phyloP scores from a whole-genome alignment of 768 basidiomycete species.

The Chalciporus sphaerocephalus region DNA sequence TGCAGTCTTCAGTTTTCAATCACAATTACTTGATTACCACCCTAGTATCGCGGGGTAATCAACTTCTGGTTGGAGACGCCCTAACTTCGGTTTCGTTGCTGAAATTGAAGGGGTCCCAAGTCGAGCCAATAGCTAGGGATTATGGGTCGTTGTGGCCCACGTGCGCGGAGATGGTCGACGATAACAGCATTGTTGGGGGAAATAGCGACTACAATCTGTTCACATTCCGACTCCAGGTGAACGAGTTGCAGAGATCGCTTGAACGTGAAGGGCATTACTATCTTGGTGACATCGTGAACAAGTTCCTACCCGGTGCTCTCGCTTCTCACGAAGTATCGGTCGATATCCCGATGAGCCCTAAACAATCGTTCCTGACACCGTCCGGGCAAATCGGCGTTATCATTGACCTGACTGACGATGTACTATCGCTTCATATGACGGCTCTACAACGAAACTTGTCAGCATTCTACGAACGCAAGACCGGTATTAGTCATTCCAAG shows the following conservation, averaged over 20 bases:
- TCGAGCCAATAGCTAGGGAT: slow-evolving; percentile 63
- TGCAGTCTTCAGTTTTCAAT: slow-evolving; percentile 57
- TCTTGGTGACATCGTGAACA: slow-evolving; percentile 72
- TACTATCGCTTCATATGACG: slow-evolving; percentile 54
- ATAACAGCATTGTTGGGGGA: slow-evolving; percentile 59
- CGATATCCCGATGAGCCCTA: slow-evolving; percentile 43
- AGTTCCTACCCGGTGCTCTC: slow-evolving; percentile 67
- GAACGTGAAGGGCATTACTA: slow-evolving; percentile 69
- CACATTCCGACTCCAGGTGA: slow-evolving; percentile 50
- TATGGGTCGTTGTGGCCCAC: slow-evolving; percentile 74
- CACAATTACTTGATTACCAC: slow-evolving; percentile 79
- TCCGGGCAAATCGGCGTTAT: slow-evolving; percentile 77
- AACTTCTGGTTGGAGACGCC: slow-evolving; percentile 72
- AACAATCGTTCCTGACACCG: slow-evolving; percentile 71
- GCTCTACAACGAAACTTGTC: slow-evolving; percentile 74
- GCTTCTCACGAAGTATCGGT: slow-evolving; percentile 41
- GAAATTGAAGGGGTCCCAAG: slow-evolving; percentile 40
- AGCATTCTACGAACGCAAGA: slow-evolving; percentile 45
- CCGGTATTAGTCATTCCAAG: slow-evolving; percentile 59
- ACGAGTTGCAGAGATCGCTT: slow-evolving; percentile 42
- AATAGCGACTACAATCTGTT: slow-evolving; percentile 69
- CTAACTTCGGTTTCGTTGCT: slow-evolving; percentile 76
- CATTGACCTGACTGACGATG: slow-evolving; percentile 50
- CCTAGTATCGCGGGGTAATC: slow-evolving; percentile 51
- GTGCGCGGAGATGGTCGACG: slow-evolving; percentile 53